Percentiles rank a stretch among this genome's conserved stretches.
Conservation (phyloP, 2,329 filamentous ascomycete species). For the Ceratocystis eucalypticola region DNA sequence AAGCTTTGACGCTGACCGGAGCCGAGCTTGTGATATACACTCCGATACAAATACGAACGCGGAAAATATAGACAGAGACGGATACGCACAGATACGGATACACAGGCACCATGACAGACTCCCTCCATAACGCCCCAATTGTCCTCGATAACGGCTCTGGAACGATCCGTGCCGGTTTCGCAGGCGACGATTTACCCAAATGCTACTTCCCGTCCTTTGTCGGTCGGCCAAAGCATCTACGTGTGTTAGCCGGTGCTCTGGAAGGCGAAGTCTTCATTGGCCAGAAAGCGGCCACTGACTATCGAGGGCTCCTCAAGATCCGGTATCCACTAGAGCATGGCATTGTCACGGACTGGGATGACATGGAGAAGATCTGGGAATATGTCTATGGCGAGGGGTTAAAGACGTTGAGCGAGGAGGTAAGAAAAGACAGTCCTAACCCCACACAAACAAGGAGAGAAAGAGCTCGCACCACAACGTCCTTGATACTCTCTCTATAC, state of each 20-base stretch:
- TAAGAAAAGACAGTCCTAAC: constrained; percentile 28
- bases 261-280: constrained; percentile 98
- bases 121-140: constrained; percentile 90
- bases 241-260: constrained; percentile 87
- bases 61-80: constrained; percentile 12
- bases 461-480: background rate
- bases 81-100: background rate
- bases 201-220: constrained; percentile 97
- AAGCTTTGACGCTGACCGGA: background rate
- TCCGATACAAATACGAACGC: background rate
- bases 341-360: constrained; percentile 98
- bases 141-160: constrained; percentile 98
- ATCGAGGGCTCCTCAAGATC: constrained; percentile 89
- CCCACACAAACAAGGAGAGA: background rate
- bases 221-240: constrained; percentile 84
- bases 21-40: background rate
- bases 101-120: constrained; percentile 37
- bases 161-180: constrained; percentile 92
- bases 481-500: background rate
- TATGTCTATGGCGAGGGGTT: constrained; percentile 92
- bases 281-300: constrained; percentile 70
- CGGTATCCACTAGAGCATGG: constrained; percentile 91
- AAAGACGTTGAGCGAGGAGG: constrained; percentile 95
- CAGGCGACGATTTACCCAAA: constrained; percentile 88
- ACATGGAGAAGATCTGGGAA: constrained; percentile 99